Base-by-base conservation (phyloP, 2,329 filamentous ascomycete genomes). In the Pseudogymnoascus sp. region DNA sequence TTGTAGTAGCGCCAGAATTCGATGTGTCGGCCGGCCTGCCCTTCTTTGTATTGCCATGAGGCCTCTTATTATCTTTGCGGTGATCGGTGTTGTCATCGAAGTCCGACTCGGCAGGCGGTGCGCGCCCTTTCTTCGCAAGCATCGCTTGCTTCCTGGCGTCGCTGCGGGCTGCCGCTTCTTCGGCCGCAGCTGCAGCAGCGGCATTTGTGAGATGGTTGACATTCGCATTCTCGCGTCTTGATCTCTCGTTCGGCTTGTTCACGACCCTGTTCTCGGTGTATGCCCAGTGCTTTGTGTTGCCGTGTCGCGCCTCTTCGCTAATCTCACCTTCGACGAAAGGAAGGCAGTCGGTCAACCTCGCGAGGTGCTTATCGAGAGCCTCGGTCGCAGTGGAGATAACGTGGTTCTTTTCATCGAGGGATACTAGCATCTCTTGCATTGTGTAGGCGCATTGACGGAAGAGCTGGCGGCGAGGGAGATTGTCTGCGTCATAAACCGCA, bases 371-470 rank as follows among this genome's bases (percentile, higher is more conserved):
- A 68, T 91, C 86, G 11, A 97, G 84, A 53, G 93, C 91, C 69
- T 96, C 90, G 70, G 93, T 95, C 62, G 95, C 93, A 14, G 93
- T 96, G 38, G 90, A 89, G 63, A 97, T 89, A 69, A 99, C 95
- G 69, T 97, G 93, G 69, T 97, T 96, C 78, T 99, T 99, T 77
- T 99, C 95, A 72, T 99, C 95, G 38, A 97, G 83, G 1, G 93
- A 93, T 59, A 91, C 86, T 50, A 97, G 85, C 80, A 97, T 89
- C 69, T 93, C 89, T 68, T 88, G 85, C 61, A 96, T 87, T 67
- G 89, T 88, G 70, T 86, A 82, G 38, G 91, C 87, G 62, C 93
- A 86, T 65, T 91, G 87, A 70, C 87, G 85, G 73, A 93, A 96
- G 44, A 93, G 80, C 70, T 89, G 84, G 68, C 91, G 86, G 67